Evolutionary conservation across 495 filamentous ascomycete genomes (phyloP), one percentile per base, ranked within the genome.

Genomic region (Aspergillus diversus): DNA sequence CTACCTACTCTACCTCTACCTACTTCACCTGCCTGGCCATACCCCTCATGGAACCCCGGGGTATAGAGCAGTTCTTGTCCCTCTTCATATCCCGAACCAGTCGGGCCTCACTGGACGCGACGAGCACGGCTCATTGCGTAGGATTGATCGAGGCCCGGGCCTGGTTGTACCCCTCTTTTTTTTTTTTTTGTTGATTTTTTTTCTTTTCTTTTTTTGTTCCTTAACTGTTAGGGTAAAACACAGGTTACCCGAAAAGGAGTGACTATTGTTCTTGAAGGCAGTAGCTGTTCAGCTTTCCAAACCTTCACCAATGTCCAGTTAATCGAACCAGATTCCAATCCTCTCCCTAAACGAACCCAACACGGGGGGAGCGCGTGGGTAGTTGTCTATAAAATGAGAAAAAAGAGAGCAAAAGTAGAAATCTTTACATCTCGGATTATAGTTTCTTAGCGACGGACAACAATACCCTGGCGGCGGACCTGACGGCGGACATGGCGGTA

Each of bases 381-480:
- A 17, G 15, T 31, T 50, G 39, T 12, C 16, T 50, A 21, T 11
- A 6, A 17, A 50, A 57, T 27, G 27, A 43, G 43, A 27, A 61
- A 21, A 32, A 31, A 54, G 17, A 53, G 17, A 17, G 33, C 37
- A 13, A 50, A 50, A 27, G n/a, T 33, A 32, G 17, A 16, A 48
- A 17, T 43, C 17, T 55, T 49, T 50, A 21, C 27, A 21, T 50
- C 16, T 31, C n/a, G 9, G 16, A 27, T 50, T 27, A 50, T 5
- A 50, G 27, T 7, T 43, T 53, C 63, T 60, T 72, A 84, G 46
- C 80, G 70, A 66, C 89, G 84, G 61, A 94, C 86, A 69, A 93
- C 87, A 63, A 95, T 86, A 66, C 90, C 91, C 76, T 94, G 86
- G 70, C 91, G 86, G 69, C 91, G 83, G 61, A 86, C 85, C 67